A percentile compares a stretch with the other conserved stretches of the same genome.
These are phyloP conservation scores for Talaromyces sp. DNA, from an alignment of 2,329 filamentous ascomycete species.

Conservation along the genomic window DNA sequence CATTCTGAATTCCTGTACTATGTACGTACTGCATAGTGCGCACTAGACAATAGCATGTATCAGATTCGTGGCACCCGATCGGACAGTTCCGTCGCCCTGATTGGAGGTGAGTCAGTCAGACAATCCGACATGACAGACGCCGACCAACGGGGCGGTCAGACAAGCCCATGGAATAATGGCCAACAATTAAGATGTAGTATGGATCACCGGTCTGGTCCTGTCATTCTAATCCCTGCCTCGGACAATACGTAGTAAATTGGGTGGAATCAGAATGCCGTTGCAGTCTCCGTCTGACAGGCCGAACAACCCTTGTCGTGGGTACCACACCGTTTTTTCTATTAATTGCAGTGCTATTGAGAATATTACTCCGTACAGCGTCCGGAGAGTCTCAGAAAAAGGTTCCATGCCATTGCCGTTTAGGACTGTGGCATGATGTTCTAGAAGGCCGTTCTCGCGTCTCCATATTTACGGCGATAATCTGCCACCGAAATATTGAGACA, in stretches of 20 bases:
- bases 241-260: neutral
- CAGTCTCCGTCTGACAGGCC: neutral
- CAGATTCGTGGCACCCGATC: neutral
- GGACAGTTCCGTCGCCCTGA: neutral
- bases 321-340: neutral
- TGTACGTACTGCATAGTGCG: no score
- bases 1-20: no score
- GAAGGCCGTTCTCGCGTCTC: constrained; percentile 3
- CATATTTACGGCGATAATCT: neutral
- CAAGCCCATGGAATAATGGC: neutral
- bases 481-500: neutral
- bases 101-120: neutral
- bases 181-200: constrained; percentile 1
- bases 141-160: neutral
- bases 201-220: neutral
- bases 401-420: constrained; percentile 7
- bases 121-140: neutral
- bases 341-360: neutral
- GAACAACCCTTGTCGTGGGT: neutral
- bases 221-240: neutral
- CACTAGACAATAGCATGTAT: neutral
- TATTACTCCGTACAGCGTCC: no score
- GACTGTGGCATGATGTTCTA: neutral
- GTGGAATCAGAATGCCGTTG: neutral
- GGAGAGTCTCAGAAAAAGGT: neutral